Base-by-base conservation (phyloP, 202 grass and related monocot species). In the Zizania palustris region DNA sequence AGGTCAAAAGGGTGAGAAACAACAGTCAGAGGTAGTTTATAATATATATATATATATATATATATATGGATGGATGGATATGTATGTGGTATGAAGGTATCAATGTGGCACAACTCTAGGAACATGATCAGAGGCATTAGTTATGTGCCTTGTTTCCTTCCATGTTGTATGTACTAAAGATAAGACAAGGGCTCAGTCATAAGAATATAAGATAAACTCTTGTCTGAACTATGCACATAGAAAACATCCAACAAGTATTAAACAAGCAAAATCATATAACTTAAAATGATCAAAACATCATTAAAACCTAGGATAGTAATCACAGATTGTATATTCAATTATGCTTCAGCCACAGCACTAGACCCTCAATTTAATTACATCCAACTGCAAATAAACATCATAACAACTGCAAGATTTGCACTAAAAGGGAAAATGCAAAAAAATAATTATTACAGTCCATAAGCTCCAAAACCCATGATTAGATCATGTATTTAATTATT, bases 91-190 rank as follows among this genome's bases (percentile, higher is more conserved):
- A n/a, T n/a, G n/a, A n/a, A n/a, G 2, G 45, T 36, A 50, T 63
- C 21, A 53, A 39, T 36, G 44, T 36, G 9, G n/a, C 10, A 65
- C 11, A 39, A 38, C 16, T 71, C 43, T 51, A 76, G 5, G 15
- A 21, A 40, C 11, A 51, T n/a, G 37, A 20, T 44, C 41, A 45
- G 39, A 78, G 64, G 37, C 38, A 70, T n/a, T 55, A 72, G 28
- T 55, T 36, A 0, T 54, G 56, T 0, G 4, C 45, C 6, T 55
- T 55, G 3, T 55, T 5, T 20, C 7, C 7, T 20, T 55, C 40
- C 40, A 42, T 42, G 40, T 42, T 1, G n/a, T n/a, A 55, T 54
- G 50, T 19, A 54, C 2, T n/a, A 18, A 19, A 54, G n/a, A 19
- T 6, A 42, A 42, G 40, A 28, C 28, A 28, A 28, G 28, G 28